These are phyloP conservation scores for Pythium plurisporium DNA, from an alignment of 352 stramenopile species.

Conservation along the genomic window DNA sequence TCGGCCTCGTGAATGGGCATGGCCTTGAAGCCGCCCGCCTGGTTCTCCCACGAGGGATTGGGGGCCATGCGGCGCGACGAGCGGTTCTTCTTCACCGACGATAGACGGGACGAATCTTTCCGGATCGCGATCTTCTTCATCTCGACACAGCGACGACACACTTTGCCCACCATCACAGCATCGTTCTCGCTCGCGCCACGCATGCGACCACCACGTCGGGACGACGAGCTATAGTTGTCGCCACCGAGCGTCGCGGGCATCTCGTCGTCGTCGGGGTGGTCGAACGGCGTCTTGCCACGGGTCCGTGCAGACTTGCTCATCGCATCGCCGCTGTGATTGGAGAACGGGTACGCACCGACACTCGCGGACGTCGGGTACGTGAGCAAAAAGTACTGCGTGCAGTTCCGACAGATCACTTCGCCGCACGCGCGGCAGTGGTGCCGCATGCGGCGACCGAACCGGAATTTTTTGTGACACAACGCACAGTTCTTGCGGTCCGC, in stretches of 20 bases:
- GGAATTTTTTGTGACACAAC: constrained; percentile 64
- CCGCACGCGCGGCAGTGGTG: constrained; percentile 83
- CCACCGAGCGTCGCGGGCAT: constrained; percentile 10
- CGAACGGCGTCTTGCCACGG: too few relatives aligned
- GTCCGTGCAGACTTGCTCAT: too few relatives aligned
- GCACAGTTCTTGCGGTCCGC: constrained; percentile 43
- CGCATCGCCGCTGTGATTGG: background rate
- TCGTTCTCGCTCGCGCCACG: constrained; percentile 17
- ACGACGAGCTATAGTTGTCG: background rate
- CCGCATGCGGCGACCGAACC: constrained; percentile 47
- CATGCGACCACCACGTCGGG: background rate
- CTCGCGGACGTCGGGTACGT: constrained; percentile 12
- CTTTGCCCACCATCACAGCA: constrained; percentile 48
- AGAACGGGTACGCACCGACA: constrained; percentile 12
- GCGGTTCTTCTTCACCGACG: constrained; percentile 11
- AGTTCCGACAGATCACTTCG: constrained; percentile 58
- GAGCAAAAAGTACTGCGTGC: constrained; percentile 25
- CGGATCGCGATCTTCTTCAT: constrained; percentile 36
- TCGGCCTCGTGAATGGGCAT: constrained; percentile 15
- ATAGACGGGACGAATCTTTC: constrained; percentile 11
- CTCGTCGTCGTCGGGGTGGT: constrained; percentile 15
- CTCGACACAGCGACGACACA: constrained; percentile 55
- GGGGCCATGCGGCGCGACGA: background rate
- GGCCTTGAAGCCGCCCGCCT: background rate
- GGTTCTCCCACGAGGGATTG: constrained; percentile 7